Evolutionary conservation across 106 monocot species (phyloP), one percentile per base, ranked within the genome.

Genomic region (Platanthera zijinensis): DNA sequence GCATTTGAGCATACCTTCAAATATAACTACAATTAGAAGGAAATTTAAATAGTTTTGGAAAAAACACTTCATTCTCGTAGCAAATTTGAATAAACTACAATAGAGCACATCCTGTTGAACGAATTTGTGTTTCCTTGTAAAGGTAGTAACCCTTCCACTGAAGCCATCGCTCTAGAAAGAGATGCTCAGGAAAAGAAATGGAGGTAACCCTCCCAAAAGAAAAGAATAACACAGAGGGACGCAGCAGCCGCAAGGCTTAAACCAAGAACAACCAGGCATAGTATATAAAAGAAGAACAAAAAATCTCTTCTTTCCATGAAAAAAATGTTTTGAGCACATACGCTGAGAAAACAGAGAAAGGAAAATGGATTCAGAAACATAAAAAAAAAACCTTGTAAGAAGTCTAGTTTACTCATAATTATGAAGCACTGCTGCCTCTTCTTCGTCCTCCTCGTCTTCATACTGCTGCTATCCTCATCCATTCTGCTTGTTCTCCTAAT

Each of bases 371-470:
- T 50, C 53, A n/a, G 47, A 69, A 76, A 21, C 45, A 47, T 50
- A 52, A 69, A 54, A 67, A 52, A 69, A 54, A 67, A 12, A 18
- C 72, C 19, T 46, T 81, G 1, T 70, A 89, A 9, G 32, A 11
- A 62, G 61, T 51, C 47, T 52, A 28, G 39, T 25, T 52, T 74
- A 46, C 47, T 54, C 48, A 5, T 18, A 14, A 5, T 18, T 10
- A 79, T 28, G 48, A 80, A 78, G 54, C 75, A 78, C n/a, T 82
- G 86, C 45, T 82, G 80, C 71, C 13, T 83, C 53, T 47, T 82
- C 67, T 64, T 47, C 53, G 11, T 80, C 68, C 14, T 88, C 57
- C 56, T 88, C 14, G 69, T 86, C 56, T 21, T 28, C 63, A 12
- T 78, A 0, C 49, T 46, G 52, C 8, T 77, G 47, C 7, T 85